These are phyloP conservation scores for Clitopilus hobsonii DNA, from an alignment of 768 basidiomycete species.

Conservation along the genomic window DNA sequence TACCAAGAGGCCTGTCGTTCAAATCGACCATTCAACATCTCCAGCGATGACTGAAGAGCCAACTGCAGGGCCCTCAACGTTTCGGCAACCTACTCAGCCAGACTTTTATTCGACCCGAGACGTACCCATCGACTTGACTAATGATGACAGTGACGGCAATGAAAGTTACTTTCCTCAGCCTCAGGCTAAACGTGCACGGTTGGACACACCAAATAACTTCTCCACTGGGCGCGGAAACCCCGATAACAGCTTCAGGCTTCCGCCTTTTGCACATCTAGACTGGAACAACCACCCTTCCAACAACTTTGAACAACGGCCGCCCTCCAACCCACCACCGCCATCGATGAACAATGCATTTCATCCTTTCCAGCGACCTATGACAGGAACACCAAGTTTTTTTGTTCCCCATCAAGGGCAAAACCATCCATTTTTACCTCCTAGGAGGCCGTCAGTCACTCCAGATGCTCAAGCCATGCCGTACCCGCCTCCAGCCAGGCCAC, in stretches of 20 bases:
- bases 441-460: slow-evolving; percentile 16
- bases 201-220: slow-evolving; percentile 18
- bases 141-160: slow-evolving; percentile 59
- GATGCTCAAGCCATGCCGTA: slow-evolving; percentile 17
- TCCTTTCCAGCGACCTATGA: slow-evolving; percentile 47
- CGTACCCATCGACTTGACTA: slow-evolving; percentile 57
- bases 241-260: too few relatives aligned
- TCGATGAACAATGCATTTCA: slow-evolving; percentile 17
- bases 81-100: not conserved
- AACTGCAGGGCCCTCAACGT: not conserved
- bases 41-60: not conserved
- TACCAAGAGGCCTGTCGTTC: not conserved
- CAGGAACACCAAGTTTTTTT: slow-evolving; percentile 33
- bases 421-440: slow-evolving; percentile 20
- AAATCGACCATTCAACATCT: not conserved
- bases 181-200: slow-evolving; percentile 38
- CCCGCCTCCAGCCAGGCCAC: slow-evolving; percentile 8
- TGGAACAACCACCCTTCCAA: slow-evolving; percentile 9
- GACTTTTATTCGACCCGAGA: slow-evolving; percentile 24
- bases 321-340: slow-evolving; percentile 11
- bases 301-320: slow-evolving; percentile 9
- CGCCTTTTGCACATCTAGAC: slow-evolving; percentile 3
- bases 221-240: slow-evolving; percentile 4
- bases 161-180: slow-evolving; percentile 26
- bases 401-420: slow-evolving; percentile 18